These are phyloP conservation scores for Drechmeria coniospora DNA, from an alignment of 2,329 filamentous ascomycete species.

Conservation along the genomic window DNA sequence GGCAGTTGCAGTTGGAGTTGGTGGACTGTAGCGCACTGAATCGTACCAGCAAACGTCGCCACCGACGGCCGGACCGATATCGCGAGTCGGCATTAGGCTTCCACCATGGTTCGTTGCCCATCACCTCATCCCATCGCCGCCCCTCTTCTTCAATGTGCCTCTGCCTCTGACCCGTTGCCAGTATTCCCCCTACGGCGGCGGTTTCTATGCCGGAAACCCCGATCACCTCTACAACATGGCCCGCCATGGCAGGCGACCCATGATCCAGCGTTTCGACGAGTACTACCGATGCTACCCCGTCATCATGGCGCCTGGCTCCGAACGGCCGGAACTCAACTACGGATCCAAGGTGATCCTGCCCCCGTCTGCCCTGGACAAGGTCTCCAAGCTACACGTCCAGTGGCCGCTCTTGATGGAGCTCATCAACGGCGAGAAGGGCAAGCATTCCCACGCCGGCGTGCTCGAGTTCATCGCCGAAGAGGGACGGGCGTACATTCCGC, in stretches of 20 bases:
- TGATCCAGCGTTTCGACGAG: slow-evolving; percentile 78
- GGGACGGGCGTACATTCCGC: slow-evolving; percentile 86
- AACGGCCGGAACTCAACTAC: slow-evolving; percentile 81
- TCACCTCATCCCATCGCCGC: no score
- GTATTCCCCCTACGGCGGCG: slow-evolving; percentile 23
- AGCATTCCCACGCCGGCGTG: slow-evolving; percentile 83
- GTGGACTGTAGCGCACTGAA: no score
- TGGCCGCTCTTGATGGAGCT: slow-evolving; percentile 97
- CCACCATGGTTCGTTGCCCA: background rate
- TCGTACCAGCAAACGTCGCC: no score
- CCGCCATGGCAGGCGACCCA: slow-evolving; percentile 28
- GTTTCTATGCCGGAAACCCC: slow-evolving; percentile 31
- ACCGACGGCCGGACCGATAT: no score
- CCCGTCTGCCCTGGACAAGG: slow-evolving; percentile 91
- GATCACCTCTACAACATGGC: slow-evolving; percentile 34
- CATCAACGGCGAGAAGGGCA: slow-evolving; percentile 68
- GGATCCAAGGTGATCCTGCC: slow-evolving; percentile 96
- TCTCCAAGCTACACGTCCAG: slow-evolving; percentile 88
- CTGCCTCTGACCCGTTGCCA: no score
- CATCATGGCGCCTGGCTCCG: slow-evolving; percentile 81
- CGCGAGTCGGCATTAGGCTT: no score
- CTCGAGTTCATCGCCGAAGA: slow-evolving; percentile 96
- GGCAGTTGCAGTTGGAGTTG: no score
- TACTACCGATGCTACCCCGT: slow-evolving; percentile 97
- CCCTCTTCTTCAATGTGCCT: no score